Conservation (phyloP, 768 basidiomycete species). For the Leucosporidium yakuticum region DNA sequence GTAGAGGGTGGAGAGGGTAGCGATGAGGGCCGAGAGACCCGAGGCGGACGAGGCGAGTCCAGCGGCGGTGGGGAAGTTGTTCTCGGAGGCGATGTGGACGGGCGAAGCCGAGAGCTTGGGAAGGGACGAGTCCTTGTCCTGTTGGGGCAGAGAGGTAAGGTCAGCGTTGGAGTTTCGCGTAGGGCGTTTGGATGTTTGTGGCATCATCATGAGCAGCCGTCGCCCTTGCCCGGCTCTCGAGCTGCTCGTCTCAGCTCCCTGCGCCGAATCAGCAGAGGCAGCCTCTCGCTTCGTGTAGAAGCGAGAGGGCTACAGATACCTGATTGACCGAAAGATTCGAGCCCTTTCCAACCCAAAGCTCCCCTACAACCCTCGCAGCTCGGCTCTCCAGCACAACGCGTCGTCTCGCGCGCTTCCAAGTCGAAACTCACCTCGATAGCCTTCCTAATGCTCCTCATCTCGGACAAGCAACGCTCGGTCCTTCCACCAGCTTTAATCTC, state of each 20-base stretch:
- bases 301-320: neutral
- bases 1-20: conserved; percentile 83
- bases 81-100: conserved; percentile 86
- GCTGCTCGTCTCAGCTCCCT: neutral
- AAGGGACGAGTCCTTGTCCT: conserved; percentile 26
- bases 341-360: neutral
- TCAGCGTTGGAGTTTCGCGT: neutral
- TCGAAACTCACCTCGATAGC: conserved; percentile 55
- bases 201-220: too few species aligned
- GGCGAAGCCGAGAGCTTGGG: conserved; percentile 60
- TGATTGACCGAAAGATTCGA: neutral
- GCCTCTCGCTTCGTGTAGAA: too few species aligned
- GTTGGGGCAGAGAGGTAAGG: too few species aligned
- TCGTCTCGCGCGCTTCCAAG: neutral
- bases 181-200: too few species aligned
- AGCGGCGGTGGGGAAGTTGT: conserved; percentile 99
- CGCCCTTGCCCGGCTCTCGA: too few species aligned
- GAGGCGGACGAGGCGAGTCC: conserved; percentile 96
- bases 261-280: too few species aligned
- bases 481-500: conserved; percentile 75
- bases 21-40: conserved; percentile 89
- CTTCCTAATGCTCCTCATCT: conserved; percentile 73
- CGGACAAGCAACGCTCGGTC: conserved; percentile 73
- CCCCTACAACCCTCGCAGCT: too few species aligned
- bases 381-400: neutral